phyloP scores from a whole-genome alignment of 2,329 filamentous ascomycete genomes.

The Coniosporium tulheliwenetii region DNA sequence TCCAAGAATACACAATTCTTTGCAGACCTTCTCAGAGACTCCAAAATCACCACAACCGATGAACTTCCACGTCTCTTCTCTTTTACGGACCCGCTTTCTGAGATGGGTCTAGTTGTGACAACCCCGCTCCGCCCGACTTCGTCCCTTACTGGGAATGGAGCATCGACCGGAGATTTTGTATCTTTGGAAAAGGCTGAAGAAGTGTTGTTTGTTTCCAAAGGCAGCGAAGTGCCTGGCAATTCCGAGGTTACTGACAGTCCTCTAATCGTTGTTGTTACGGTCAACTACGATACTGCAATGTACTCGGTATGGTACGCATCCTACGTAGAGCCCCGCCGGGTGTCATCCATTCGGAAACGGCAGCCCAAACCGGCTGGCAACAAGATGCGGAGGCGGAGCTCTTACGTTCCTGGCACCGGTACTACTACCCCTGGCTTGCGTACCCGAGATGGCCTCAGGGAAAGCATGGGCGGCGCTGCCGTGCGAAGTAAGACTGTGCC shows the following conservation, averaged over 20 bases:
- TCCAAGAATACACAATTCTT: constrained; percentile 4
- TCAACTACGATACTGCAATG: constrained; percentile 58
- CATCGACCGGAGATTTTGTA: constrained; percentile 22
- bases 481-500: constrained; percentile 25
- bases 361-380: constrained; percentile 8
- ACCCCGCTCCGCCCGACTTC: constrained; percentile 15
- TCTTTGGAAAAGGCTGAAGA: constrained; percentile 66
- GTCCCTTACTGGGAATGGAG: constrained; percentile 16
- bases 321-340: constrained; percentile 54
- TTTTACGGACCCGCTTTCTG: constrained; percentile 70
- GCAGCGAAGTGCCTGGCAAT: constrained; percentile 35
- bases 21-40: not conserved
- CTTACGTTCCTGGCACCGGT: constrained; percentile 53
- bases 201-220: constrained; percentile 64
- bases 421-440: constrained; percentile 55
- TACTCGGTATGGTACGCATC: constrained; percentile 77
- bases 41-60: constrained; percentile 8
- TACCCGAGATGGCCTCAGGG: constrained; percentile 49
- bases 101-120: constrained; percentile 68
- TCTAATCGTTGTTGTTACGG: constrained; percentile 63
- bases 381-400: constrained; percentile 47
- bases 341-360: constrained; percentile 11
- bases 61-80: constrained; percentile 66
- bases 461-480: constrained; percentile 52
- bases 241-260: constrained; percentile 27